Evolutionary conservation across 345 rosid species (phyloP).

Genomic region (Bruguiera gymnorhiza): DNA sequence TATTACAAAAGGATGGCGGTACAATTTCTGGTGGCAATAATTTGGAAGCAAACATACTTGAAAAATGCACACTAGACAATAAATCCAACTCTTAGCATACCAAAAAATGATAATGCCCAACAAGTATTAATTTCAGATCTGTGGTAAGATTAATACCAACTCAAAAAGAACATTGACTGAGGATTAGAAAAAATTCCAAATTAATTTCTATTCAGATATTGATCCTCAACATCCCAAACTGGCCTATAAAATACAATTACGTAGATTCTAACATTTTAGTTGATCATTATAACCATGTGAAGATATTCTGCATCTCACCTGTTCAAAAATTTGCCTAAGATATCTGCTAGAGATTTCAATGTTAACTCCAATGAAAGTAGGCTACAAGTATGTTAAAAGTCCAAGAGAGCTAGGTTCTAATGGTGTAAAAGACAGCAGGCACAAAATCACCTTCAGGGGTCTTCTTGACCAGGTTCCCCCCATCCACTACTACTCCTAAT

Average conservation of each 20-base stretch:
- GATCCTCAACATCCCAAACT: conserved; percentile 1
- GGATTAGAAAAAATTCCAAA: not conserved
- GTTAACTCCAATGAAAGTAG: conserved; percentile 15
- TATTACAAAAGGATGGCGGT: too few relatives aligned
- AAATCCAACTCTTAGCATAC: not conserved
- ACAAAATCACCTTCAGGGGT: conserved; percentile 16
- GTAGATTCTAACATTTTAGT: not conserved
- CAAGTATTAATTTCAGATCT: not conserved
- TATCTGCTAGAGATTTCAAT: conserved; percentile 11
- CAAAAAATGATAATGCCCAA: not conserved
- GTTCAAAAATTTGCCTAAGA: conserved; percentile 22
- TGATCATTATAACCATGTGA: not conserved
- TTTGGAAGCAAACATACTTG: not conserved
- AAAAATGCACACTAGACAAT: not conserved
- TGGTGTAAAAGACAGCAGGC: not conserved
- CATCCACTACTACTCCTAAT: conserved; percentile 51
- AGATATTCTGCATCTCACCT: conserved; percentile 24
- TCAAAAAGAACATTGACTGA: not conserved
- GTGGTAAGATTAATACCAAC: not conserved
- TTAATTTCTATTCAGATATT: not conserved
- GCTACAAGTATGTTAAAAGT: conserved; percentile 8
- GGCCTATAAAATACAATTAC: conserved; percentile 5
- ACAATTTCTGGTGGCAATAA: not conserved
- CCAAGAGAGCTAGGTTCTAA: conserved; percentile 5
- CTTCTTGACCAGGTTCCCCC: conserved; percentile 28